A percentile compares a stretch with the other conserved stretches of the same genome.
Conservation (phyloP, 2,329 filamentous ascomycete species). For the Exophiala oligosperma region DNA sequence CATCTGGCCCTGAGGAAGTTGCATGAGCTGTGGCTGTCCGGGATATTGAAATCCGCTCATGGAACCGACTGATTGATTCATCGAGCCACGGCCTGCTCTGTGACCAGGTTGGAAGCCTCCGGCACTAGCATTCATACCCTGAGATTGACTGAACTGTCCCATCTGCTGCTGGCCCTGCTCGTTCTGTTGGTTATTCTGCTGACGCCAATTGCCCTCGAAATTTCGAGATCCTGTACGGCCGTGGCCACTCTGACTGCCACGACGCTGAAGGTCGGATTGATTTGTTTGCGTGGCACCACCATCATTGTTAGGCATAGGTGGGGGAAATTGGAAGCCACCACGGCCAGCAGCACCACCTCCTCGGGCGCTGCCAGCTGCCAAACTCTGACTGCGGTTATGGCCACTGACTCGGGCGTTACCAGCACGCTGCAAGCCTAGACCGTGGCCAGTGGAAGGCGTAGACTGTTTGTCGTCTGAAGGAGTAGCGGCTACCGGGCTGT, state of each 20-base stretch:
- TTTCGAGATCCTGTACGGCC: conserved; percentile 83
- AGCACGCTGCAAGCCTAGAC: conserved; percentile 68
- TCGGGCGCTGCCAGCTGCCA: conserved; percentile 63
- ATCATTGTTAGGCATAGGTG: conserved; percentile 54
- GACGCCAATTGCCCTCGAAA: conserved; percentile 98
- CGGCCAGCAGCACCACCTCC: conserved; percentile 63
- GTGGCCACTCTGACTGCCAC: conserved; percentile 72
- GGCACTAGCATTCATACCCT: conserved; percentile 60
- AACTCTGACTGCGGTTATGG: conserved; percentile 50
- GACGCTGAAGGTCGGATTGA: conserved; percentile 68
- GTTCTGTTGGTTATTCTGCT: conserved; percentile 60
- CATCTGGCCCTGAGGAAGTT: conserved; percentile 80
- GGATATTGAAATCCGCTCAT: conserved; percentile 89
- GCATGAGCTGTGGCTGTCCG: conserved; percentile 81
- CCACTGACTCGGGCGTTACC: conserved; percentile 84
- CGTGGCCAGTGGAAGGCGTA: conserved; percentile 55
- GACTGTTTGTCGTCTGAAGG: conserved; percentile 34
- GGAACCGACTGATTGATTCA: conserved; percentile 80
- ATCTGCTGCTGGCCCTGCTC: conserved; percentile 55
- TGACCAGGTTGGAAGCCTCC: conserved; percentile 90
- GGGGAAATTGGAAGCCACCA: conserved; percentile 69
- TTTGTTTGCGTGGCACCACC: conserved; percentile 46
- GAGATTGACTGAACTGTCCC: conserved; percentile 68
- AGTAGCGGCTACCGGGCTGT: conserved; percentile 51
- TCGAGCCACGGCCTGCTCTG: conserved; percentile 69